Evolutionary conservation across 2,329 filamentous ascomycete species (phyloP).

Genomic region (Fusarium zealandicum): DNA sequence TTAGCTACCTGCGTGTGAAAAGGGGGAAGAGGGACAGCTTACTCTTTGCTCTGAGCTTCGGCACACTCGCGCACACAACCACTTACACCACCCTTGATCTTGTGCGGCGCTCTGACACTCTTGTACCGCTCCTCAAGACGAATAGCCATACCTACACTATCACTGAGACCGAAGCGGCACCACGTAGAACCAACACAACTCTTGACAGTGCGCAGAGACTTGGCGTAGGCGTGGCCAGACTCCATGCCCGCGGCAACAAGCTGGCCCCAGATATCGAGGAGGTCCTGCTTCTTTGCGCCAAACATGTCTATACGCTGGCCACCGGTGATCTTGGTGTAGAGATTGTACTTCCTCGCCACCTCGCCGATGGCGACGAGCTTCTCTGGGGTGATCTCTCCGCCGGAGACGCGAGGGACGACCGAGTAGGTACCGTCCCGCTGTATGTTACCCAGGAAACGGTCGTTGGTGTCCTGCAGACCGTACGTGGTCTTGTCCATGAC

Average conservation of each 20-base stretch:
- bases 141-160: constrained; percentile 90
- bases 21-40: constrained; percentile 42
- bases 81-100: constrained; percentile 89
- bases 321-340: constrained; percentile 93
- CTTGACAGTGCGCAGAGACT: constrained; percentile 88
- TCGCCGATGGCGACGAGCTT: constrained; percentile 84
- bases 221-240: constrained; percentile 89
- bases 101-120: constrained; percentile 86
- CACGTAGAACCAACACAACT: constrained; percentile 90
- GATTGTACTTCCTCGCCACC: constrained; percentile 81
- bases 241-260: constrained; percentile 88
- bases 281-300: constrained; percentile 85
- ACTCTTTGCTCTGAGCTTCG: constrained; percentile 92
- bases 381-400: constrained; percentile 86
- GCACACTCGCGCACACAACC: constrained; percentile 94
- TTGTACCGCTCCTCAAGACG: constrained; percentile 90
- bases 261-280: constrained; percentile 81
- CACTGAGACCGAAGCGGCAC: constrained; percentile 88
- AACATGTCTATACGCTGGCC: constrained; percentile 94
- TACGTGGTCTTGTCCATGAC: constrained; percentile 75
- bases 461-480: constrained; percentile 89
- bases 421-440: constrained; percentile 92
- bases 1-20: constrained; percentile 15
- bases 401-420: constrained; percentile 82
- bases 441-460: constrained; percentile 86